Evolutionary conservation across 148 eudicot genomes (phyloP).

Genomic region (Vaccinium macrocarpon): DNA sequence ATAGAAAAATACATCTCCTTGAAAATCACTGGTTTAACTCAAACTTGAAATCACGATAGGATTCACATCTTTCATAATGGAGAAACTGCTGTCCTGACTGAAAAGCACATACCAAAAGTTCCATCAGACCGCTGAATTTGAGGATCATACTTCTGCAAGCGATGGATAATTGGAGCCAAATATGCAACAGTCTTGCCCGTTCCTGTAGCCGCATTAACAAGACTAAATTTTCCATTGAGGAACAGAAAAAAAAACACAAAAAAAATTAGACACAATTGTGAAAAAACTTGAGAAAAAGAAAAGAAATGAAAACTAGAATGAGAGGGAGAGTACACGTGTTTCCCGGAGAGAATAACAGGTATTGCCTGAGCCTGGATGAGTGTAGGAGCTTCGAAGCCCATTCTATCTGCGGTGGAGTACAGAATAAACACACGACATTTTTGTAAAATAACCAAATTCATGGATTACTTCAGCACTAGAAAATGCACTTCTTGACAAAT

Average conservation of each 20-base stretch:
- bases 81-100: background rate
- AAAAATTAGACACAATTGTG: conserved; percentile 5
- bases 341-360: conserved; percentile 79
- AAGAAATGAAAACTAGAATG: too few species aligned
- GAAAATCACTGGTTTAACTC: background rate
- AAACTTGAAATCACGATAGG: background rate
- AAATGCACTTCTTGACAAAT: too few species aligned
- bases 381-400: conserved; percentile 79
- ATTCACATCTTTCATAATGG: background rate
- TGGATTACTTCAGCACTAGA: background rate
- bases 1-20: conserved; percentile 15
- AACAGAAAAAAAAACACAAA: conserved; percentile 21
- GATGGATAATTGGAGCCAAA: conserved; percentile 88
- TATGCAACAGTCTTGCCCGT: conserved; percentile 91
- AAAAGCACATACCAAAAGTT: conserved; percentile 67
- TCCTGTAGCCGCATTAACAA: conserved; percentile 96
- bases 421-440: background rate
- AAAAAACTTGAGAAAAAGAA: background rate
- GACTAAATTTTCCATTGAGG: conserved; percentile 48
- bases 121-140: conserved; percentile 81
- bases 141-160: conserved; percentile 56
- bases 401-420: conserved; percentile 47
- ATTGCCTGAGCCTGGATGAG: conserved; percentile 88
- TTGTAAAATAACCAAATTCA: conserved; percentile 8
- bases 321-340: conserved; percentile 64